A percentile compares a stretch with the other conserved stretches of the same genome.
phyloP scores from a whole-genome alignment of 371 early-diverging fungal genomes.

The Mortierella sp. region DNA sequence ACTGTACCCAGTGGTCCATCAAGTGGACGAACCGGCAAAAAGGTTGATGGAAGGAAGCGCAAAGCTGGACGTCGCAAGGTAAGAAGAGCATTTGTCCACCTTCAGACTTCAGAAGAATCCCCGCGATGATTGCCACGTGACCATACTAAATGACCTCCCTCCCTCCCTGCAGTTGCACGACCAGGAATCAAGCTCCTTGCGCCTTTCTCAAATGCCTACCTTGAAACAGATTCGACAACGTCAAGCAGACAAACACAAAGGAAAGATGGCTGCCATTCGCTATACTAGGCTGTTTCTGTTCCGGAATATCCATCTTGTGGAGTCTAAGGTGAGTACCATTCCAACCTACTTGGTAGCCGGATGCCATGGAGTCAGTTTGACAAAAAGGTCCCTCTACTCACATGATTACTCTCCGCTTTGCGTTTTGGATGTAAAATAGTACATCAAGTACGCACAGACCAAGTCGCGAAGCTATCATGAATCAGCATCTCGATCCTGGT shows the following conservation, averaged over 20 bases:
- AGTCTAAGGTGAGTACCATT: constrained; percentile 26
- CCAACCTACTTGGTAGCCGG: too few relatives aligned
- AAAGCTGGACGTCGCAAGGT: constrained; percentile 43
- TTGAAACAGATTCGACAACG: constrained; percentile 42
- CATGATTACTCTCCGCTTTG: neutral
- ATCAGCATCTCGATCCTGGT: constrained; percentile 26
- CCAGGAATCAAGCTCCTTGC: constrained; percentile 21
- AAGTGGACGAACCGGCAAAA: constrained; percentile 20
- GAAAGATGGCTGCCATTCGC: constrained; percentile 42
- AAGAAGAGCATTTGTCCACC: neutral
- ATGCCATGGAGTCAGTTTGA: too few relatives aligned
- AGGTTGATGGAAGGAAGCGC: constrained; percentile 25
- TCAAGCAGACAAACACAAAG: constrained; percentile 45
- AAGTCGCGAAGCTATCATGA: constrained; percentile 47
- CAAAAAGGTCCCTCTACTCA: too few relatives aligned
- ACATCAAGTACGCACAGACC: constrained; percentile 46
- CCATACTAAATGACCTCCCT: neutral
- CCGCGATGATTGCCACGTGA: neutral
- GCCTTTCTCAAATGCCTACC: constrained; percentile 37
- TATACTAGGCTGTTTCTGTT: constrained; percentile 47
- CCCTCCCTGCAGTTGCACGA: constrained; percentile 15
- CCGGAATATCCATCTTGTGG: constrained; percentile 50
- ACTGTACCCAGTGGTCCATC: constrained; percentile 1
- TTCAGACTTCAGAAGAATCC: too few relatives aligned
- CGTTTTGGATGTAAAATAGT: constrained; percentile 5